Base-by-base conservation (phyloP, 1,139 yeast genomes). In the Lodderomyces pseudojiufengensis region DNA sequence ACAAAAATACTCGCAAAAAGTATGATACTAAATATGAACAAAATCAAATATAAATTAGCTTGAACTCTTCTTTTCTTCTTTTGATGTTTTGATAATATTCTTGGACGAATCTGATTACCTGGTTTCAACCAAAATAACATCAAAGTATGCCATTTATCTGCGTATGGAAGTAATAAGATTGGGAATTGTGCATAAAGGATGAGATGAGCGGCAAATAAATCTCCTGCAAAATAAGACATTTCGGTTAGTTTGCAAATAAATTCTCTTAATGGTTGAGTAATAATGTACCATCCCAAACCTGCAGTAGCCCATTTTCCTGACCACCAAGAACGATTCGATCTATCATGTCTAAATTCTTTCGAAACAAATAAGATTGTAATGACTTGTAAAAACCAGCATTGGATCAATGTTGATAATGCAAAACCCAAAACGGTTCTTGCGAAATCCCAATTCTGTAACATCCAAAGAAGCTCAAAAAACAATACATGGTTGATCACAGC, bases 111-210 rank as follows among this genome's bases (percentile, higher is more conserved):
- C 46, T 77, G 73, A 43, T 65, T 56, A 2, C 74, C 70, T 1
- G 95, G 95, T 33, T 69, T 73, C 36, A 86, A 63, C 97, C 96
- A 88, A 55, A 87, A 78, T 31, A 88, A 63, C 71, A 84, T 73
- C 58, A 81, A 64, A 1, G 94, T 77, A 53, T 88, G 97, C 80
- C 87, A 78, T 38, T 71, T 71, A 53, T 86, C 92, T 32, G 75
- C 63, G 46, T 67, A 75, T 1, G 84, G 85, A 22, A 78, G 56
- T 22, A 76, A 55, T 27, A 78, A 51, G 6, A 78, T 46, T 2
- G 84, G 84, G 9, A 75, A 44, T 43, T 77, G 82, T 3, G 64
- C 50, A 35, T 73, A 61, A 37, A 78, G 54, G 3, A 79, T 60
- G 16, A 68, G 45, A 50, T 80, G 84, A 0, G 79, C 78, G 22